phyloP scores from a whole-genome alignment of 352 stramenopile species.

The Phytopythium vexans region DNA sequence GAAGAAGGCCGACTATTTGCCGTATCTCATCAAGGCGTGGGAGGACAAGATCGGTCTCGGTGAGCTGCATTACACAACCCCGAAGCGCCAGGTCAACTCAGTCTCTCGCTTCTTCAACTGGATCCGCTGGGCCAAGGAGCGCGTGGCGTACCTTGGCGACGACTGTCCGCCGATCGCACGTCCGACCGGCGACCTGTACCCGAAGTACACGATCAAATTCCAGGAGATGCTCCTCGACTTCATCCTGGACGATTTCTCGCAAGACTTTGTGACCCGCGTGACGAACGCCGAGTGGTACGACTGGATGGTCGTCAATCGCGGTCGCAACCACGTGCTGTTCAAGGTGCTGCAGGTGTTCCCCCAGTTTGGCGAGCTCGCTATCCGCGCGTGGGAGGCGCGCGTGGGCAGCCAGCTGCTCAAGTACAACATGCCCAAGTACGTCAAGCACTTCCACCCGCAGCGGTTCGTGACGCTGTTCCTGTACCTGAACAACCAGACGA shows the following conservation, averaged over 20 bases:
- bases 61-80: conserved; percentile 67
- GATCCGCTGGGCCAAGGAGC: conserved; percentile 81
- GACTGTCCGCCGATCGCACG: conserved; percentile 44
- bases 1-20: conserved; percentile 52
- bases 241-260: conserved; percentile 67
- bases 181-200: conserved; percentile 50
- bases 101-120: conserved; percentile 74
- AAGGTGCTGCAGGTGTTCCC: conserved; percentile 61
- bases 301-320: conserved; percentile 64
- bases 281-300: conserved; percentile 73
- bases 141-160: conserved; percentile 56
- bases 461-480: conserved; percentile 96
- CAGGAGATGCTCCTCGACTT: conserved; percentile 54
- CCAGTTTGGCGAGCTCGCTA: conserved; percentile 55
- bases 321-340: conserved; percentile 61
- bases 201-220: conserved; percentile 64
- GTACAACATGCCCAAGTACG: conserved; percentile 63
- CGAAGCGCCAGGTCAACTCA: conserved; percentile 52
- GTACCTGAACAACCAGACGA: conserved; percentile 95
- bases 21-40: conserved; percentile 52
- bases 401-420: conserved; percentile 42
- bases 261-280: conserved; percentile 44
- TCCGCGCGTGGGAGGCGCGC: conserved; percentile 65
- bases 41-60: conserved; percentile 56
- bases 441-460: conserved; percentile 88